Evolutionary conservation across 768 basidiomycete species (phyloP).

Genomic region (Rhodotorula sphaerocarpa): DNA sequence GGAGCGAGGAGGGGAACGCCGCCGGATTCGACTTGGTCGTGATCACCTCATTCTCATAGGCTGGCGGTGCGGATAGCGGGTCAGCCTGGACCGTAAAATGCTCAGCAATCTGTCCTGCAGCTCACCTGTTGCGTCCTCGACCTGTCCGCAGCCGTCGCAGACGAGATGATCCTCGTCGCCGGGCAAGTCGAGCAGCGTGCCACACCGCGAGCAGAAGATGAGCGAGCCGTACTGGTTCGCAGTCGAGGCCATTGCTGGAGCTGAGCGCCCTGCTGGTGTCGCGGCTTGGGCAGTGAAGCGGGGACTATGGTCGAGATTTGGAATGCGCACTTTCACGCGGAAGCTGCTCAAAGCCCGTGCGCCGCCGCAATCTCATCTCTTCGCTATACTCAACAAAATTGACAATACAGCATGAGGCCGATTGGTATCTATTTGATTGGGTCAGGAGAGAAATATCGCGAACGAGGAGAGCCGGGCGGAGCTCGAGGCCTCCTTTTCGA

Average conservation of each 20-base stretch:
- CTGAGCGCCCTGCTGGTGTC: background rate
- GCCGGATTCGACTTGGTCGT: slow-evolving; percentile 84
- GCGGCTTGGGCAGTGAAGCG: too few species aligned
- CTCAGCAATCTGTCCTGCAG: slow-evolving; percentile 34
- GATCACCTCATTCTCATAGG: slow-evolving; percentile 84
- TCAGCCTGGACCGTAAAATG: background rate
- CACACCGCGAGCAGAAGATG: slow-evolving; percentile 88
- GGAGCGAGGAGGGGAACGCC: slow-evolving; percentile 81
- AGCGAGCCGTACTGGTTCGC: slow-evolving; percentile 61
- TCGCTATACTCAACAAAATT: too few species aligned
- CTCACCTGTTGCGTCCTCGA: slow-evolving; percentile 82
- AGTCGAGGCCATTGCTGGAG: background rate
- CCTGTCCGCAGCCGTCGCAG: slow-evolving; percentile 81
- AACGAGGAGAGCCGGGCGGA: too few species aligned
- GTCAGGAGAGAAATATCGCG: too few species aligned
- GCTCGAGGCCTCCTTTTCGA: too few species aligned
- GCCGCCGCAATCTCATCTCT: too few species aligned
- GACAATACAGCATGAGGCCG: too few species aligned
- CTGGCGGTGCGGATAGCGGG: slow-evolving; percentile 45
- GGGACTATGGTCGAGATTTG: too few species aligned
- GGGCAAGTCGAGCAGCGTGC: slow-evolving; percentile 77
- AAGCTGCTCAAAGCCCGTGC: too few species aligned
- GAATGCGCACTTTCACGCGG: too few species aligned
- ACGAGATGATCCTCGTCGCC: slow-evolving; percentile 63
- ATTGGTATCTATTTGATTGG: too few species aligned